Percentiles rank a stretch among this genome's conserved stretches.
Evolutionary conservation across 257 asterid genomes (phyloP).

Genomic region (Euphrasia confusa): DNA sequence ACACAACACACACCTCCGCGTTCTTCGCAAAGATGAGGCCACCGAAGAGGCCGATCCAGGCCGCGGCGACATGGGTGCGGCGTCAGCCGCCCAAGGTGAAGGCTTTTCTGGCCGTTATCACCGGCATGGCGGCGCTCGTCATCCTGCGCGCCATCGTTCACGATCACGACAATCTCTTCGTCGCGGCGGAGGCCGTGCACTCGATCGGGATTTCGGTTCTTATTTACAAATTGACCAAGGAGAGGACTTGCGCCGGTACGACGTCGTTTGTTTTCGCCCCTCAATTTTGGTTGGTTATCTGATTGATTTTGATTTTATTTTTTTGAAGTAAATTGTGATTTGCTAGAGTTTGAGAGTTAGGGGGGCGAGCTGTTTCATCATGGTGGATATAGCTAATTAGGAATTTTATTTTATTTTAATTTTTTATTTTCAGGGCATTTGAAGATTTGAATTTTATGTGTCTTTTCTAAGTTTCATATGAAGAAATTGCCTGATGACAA

Average conservation of each 20-base stretch:
- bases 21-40: conserved; percentile 44
- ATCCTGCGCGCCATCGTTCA: conserved; percentile 84
- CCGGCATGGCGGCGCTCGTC: conserved; percentile 83
- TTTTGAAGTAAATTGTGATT: not conserved
- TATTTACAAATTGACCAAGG: conserved; percentile 85
- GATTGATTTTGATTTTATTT: not conserved
- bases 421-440: conserved; percentile 15
- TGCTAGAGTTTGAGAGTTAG: conserved; percentile 8
- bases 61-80: conserved; percentile 64
- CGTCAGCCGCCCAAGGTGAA: conserved; percentile 94
- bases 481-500: conserved; percentile 20
- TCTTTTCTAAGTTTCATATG: not conserved
- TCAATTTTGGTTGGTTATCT: not conserved
- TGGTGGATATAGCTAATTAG: no score
- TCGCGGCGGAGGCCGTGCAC: conserved; percentile 95
- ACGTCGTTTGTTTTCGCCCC: not conserved
- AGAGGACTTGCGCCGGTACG: conserved; percentile 91
- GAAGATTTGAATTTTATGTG: conserved; percentile 4
- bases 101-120: conserved; percentile 73
- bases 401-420: no score
- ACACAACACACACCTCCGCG: not conserved
- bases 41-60: conserved; percentile 74
- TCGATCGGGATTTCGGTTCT: conserved; percentile 79
- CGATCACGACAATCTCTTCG: conserved; percentile 92
- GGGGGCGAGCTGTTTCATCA: no score